Base-by-base conservation (phyloP, 805 yeast genomes). In the Barnettozyma vustinii region DNA sequence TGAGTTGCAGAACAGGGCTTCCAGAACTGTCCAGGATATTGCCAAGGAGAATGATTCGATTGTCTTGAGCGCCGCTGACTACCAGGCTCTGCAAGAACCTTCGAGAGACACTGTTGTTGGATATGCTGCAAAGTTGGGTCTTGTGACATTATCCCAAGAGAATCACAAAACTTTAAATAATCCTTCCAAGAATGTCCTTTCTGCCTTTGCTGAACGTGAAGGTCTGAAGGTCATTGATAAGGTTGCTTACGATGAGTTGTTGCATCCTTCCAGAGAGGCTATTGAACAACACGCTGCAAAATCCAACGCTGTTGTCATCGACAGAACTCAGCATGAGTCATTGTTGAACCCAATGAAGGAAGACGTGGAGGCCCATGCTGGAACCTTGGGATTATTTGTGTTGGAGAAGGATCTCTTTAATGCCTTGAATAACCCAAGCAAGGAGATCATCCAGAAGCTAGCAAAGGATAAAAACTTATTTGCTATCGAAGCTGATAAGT, bases 141-240 rank as follows among this genome's bases (percentile, higher is more conserved):
- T 50, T 12, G 48, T 50, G 13, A 45, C 51, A 4, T n/a, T 52
- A 16, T 23, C 50, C 7, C 36, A 37, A 18, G 51, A 48, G 6
- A 52, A 51, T n/a, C 48, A 53, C 39, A 20, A 36, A 7, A n/a
- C 44, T 3, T 32, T 53, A 20, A 20, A 37, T 15, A 40, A 53
- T 9, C 71, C 70, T 13, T 45, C 62, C 1, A 44, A 27, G 16
- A 57, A 58, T 9, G 56, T 48, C 13, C 25, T 64, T 7, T 35
- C 50, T 10, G 54, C 46, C 9, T 58, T 54, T 44, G 68, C 69
- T 4, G 50, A 42, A 4, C 41, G 47, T 18, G 55, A 54, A 12
- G 63, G 62, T 1, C 32, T 47, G 23, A 47, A 44, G 36, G 7
- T 53, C 2, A 18, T 52, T 49, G 49, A 55, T 15, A 15, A 27